Percentiles rank a stretch among this genome's conserved stretches.
Evolutionary conservation across 2,329 filamentous ascomycete genomes (phyloP).

Genomic region (Fusarium sp.): DNA sequence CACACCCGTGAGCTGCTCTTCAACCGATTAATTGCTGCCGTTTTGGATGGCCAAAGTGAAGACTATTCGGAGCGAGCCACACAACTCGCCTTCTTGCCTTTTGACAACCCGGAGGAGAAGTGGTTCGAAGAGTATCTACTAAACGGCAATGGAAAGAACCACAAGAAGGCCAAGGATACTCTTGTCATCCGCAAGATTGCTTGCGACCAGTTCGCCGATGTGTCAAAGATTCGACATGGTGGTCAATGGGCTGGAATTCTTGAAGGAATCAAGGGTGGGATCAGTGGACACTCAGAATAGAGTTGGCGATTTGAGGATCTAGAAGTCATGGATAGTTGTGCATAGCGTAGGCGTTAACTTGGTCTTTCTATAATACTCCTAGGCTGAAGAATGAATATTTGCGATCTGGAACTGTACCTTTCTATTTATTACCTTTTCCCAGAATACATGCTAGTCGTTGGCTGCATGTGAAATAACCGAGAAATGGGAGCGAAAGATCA

Average conservation of each 20-base stretch:
- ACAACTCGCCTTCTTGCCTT: constrained; percentile 79
- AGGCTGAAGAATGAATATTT: neutral
- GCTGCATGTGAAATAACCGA: neutral
- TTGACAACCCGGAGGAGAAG: constrained; percentile 76
- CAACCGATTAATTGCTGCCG: constrained; percentile 71
- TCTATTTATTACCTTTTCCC: neutral
- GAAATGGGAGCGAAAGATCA: neutral
- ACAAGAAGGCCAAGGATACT: constrained; percentile 77
- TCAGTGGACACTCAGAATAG: constrained; percentile 51
- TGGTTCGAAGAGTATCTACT: constrained; percentile 80
- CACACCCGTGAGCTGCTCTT: constrained; percentile 74
- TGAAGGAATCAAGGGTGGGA: constrained; percentile 64
- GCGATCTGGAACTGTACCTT: neutral
- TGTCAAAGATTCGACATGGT: constrained; percentile 58
- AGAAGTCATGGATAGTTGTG: constrained; percentile 3
- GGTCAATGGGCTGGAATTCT: constrained; percentile 64
- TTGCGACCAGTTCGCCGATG: constrained; percentile 68
- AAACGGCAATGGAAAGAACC: constrained; percentile 71
- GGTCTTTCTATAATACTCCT: constrained; percentile 2
- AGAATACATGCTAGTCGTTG: too few species aligned
- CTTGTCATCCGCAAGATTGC: constrained; percentile 80
- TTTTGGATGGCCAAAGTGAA: constrained; percentile 61
- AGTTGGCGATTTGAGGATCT: neutral
- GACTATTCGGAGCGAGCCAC: constrained; percentile 68
- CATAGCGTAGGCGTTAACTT: constrained; percentile 48